phyloP scores from a whole-genome alignment of 768 basidiomycete species.

The Lyophyllum decastes region DNA sequence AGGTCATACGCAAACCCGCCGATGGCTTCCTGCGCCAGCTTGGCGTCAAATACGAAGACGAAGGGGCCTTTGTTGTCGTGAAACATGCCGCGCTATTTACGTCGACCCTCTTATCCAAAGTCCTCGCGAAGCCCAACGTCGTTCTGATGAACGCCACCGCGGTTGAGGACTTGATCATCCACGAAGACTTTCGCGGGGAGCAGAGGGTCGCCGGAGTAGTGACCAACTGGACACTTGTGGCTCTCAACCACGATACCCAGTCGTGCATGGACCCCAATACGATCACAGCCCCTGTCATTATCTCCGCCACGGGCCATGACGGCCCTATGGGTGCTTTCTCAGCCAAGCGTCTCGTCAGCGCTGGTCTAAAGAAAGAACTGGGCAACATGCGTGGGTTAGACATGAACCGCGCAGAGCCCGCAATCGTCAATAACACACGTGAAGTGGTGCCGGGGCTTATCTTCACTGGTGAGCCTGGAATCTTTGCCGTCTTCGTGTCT shows the following conservation, averaged over 20 bases:
- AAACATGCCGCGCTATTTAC: conserved; percentile 85
- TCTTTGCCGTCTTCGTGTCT: neutral
- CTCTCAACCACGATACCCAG: conserved; percentile 71
- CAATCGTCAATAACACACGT: conserved; percentile 76
- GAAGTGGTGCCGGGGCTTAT: conserved; percentile 77
- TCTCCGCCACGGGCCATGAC: conserved; percentile 77
- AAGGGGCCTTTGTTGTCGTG: conserved; percentile 76
- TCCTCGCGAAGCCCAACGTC: conserved; percentile 71
- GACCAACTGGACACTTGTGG: conserved; percentile 54
- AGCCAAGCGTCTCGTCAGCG: conserved; percentile 76
- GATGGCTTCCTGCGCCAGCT: conserved; percentile 70
- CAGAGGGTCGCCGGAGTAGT: conserved; percentile 55
- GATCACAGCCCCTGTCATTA: conserved; percentile 75
- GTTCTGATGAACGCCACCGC: conserved; percentile 78
- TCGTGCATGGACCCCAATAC: conserved; percentile 81
- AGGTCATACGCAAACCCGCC: conserved; percentile 80
- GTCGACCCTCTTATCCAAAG: conserved; percentile 69
- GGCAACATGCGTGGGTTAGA: conserved; percentile 82
- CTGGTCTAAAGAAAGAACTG: conserved; percentile 70
- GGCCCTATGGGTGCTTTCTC: conserved; percentile 83
- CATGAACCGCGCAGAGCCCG: conserved; percentile 82
- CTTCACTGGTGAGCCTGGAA: conserved; percentile 57
- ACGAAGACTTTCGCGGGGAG: conserved; percentile 53
- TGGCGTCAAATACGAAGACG: conserved; percentile 76
- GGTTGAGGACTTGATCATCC: conserved; percentile 79